Base-by-base conservation (phyloP, 176 grass and related monocot genomes). In the Bonia amplexicaulis region DNA sequence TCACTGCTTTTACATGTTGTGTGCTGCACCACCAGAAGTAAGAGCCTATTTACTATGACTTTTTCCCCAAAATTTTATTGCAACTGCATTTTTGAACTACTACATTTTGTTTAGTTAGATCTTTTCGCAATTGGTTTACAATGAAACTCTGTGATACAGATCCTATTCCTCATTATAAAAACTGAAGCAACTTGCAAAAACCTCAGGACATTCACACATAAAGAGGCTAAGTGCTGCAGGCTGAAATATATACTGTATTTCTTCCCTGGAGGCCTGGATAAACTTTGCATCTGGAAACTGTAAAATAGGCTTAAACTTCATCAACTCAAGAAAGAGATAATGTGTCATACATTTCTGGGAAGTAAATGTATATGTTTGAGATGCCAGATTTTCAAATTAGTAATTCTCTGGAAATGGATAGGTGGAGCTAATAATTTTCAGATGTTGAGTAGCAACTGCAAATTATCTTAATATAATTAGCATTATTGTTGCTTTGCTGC, bases 1-100 rank as follows among this genome's bases (percentile, higher is more conserved):
- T 74, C 94, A 97, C 46, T 97, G 94, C 75, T 97, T 97, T 88
- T 97, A 97, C 89, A 97, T 97, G 94, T 71, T 97, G 47, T 97
- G 94, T 79, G 87, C 89, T 81, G 82, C 89, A 69, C 89, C 91
- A 19, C 44, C 75, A 62, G 89, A 90, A 81, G 94, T 97, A 97
- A 79, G 76, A 66, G 11, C 57, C 25, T 83, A 4, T 53, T 83
- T 37, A 46, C 22, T 59, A 29, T 33, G 31, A 33, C 64, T 61
- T 86, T 84, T 77, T 41, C 37, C 79, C 11, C 57, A 23, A 86
- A 75, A 79, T 79, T 57, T 73, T 71, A 3, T 74, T 66, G 35
- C 59, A 71, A 63, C 42, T 12, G 0, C 74, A 70, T n/a, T 81
- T 87, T 85, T 35, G 7, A 74, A 85, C 40, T 59, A 41, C 26